These are phyloP conservation scores for Aphanocladium album DNA, from an alignment of 2,329 filamentous ascomycete genomes.

Conservation along the genomic window DNA sequence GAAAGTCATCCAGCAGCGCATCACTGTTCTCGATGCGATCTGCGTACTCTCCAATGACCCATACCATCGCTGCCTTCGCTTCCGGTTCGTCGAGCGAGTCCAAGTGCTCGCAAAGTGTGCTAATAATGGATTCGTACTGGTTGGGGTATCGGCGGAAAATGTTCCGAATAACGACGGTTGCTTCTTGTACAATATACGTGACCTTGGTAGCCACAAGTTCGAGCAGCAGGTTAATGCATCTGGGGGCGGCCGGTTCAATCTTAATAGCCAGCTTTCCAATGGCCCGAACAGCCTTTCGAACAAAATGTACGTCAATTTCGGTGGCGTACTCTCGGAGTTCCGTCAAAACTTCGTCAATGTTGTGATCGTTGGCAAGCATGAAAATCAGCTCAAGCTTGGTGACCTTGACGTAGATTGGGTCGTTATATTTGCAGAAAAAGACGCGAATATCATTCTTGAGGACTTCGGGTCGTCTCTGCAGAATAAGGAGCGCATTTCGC, in stretches of 20 bases:
- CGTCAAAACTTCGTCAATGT: constrained; percentile 91
- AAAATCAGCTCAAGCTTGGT: constrained; percentile 98
- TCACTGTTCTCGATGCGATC: constrained; percentile 97
- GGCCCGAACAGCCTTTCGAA: constrained; percentile 92
- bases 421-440: constrained; percentile 99
- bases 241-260: constrained; percentile 86
- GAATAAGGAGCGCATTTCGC: constrained; percentile 85
- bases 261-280: constrained; percentile 99
- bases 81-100: constrained; percentile 96
- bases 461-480: constrained; percentile 89
- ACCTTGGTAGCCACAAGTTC: constrained; percentile 97
- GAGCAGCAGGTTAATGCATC: constrained; percentile 88
- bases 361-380: constrained; percentile 93
- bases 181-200: constrained; percentile 97
- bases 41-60: constrained; percentile 98
- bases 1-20: constrained; percentile 86
- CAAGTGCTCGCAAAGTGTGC: constrained; percentile 89
- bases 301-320: constrained; percentile 98
- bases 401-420: constrained; percentile 98
- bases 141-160: constrained; percentile 99
- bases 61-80: constrained; percentile 97
- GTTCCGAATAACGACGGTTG: constrained; percentile 96
- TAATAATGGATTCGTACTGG: constrained; percentile 96
- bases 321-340: constrained; percentile 95
- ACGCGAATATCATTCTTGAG: constrained; percentile 94